Evolutionary conservation across 257 asterid genomes (phyloP), one percentile per base, ranked within the genome.

Genomic region (Linaria vulgaris): DNA sequence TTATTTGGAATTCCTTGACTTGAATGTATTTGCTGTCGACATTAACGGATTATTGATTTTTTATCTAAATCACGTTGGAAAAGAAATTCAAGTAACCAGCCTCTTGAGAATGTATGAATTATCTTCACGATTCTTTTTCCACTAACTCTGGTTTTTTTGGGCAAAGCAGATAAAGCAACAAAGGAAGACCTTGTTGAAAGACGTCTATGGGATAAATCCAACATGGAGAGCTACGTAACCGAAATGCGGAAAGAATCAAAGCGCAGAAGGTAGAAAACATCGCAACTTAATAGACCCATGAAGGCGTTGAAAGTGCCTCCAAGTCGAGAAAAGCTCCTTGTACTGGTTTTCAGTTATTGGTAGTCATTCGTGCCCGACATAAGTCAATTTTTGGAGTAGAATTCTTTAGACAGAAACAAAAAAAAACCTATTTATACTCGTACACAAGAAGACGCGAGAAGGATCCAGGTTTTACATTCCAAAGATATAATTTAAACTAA

Each of bases 191-290:
- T 91, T 49, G 68, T 91, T 16, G 71, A 82, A 59, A 85, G 84
- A 79, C 96, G 87, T 19, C 83, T 88, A 14, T 91, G 97, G 98
- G 83, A 85, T 62, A 91, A 80, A 74, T 57, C 86, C 78, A 91
- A 91, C 86, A 49, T 91, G 69, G 88, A 86, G 67, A 85, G 74
- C 74, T 86, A 88, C 79, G 52, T 76, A 65, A 83, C 86, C 12
- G 98, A 86, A 76, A 78, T 82, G 91, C 80, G 95, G 54, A 88
- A 86, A 80, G 98, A 91, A 80, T 88, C 96, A 9, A 91, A 86
- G 73, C 95, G 95, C 47, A 82, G 96, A 72, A 83, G 96, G 79
- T 91, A 80, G 76, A 59, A 10, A 37, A 58, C 34, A n/a, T 7
- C 48, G 24, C 10, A 31, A 39, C 54, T 50, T 56, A 4, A 52